A percentile compares a stretch with the other conserved stretches of the same genome.
phyloP scores from a whole-genome alignment of 2,329 filamentous ascomycete genomes.

The Pestalotiopsis sp. region DNA sequence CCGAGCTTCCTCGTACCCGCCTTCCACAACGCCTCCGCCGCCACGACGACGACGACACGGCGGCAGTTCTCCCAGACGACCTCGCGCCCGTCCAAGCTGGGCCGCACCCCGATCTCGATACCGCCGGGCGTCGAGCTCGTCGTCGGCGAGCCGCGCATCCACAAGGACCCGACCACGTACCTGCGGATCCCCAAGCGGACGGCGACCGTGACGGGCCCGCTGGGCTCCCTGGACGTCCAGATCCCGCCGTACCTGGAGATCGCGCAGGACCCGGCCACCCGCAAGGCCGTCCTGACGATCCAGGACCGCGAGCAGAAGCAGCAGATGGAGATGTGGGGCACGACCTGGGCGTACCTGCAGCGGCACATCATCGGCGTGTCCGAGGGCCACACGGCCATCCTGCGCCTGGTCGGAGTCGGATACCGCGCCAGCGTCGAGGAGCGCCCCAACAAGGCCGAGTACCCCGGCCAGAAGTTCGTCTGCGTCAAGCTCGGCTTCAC shows the following conservation, averaged over 20 bases:
- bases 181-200: conserved; percentile 65
- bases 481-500: conserved; percentile 96
- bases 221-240: conserved; percentile 77
- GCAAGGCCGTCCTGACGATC: conserved; percentile 71
- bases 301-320: conserved; percentile 68
- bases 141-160: conserved; percentile 63
- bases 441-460: conserved; percentile 73
- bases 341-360: conserved; percentile 84
- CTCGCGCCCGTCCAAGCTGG: conserved; percentile 77
- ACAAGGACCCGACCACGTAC: conserved; percentile 60
- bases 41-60: conserved; percentile 30
- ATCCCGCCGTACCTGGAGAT: conserved; percentile 81
- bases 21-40: conserved; percentile 53
- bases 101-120: conserved; percentile 76
- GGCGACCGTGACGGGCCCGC: conserved; percentile 78
- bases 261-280: conserved; percentile 63
- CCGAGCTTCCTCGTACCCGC: conserved; percentile 76
- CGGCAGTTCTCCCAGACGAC: conserved; percentile 74
- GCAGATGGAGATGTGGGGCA: conserved; percentile 95
- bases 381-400: conserved; percentile 92
- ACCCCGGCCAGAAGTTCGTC: conserved; percentile 84
- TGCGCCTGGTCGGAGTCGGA: conserved; percentile 91
- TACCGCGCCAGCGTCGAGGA: conserved; percentile 89
- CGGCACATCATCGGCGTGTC: conserved; percentile 93
- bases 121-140: conserved; percentile 82